phyloP scores from a whole-genome alignment of 495 filamentous ascomycete genomes.

The Trichoderma erinaceum region DNA sequence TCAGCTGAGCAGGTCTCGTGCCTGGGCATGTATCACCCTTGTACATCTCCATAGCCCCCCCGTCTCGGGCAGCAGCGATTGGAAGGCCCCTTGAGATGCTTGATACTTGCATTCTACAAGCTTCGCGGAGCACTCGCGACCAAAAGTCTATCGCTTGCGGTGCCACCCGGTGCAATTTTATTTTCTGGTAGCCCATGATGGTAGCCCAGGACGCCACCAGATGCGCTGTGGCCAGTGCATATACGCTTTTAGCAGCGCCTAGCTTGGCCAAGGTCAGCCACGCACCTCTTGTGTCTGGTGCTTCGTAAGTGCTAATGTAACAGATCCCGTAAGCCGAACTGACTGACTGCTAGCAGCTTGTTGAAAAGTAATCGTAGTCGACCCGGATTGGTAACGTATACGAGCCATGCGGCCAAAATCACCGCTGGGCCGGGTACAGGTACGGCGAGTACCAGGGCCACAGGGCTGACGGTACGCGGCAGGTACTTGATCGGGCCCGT shows the following conservation, averaged over 20 bases:
- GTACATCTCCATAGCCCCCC: neutral
- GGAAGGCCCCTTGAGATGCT: neutral
- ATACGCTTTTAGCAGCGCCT: constrained; percentile 2
- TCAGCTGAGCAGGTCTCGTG: constrained; percentile 8
- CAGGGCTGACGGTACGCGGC: neutral
- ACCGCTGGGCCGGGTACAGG: neutral
- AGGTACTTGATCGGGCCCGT: neutral
- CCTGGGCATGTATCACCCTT: neutral
- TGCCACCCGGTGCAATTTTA: constrained; percentile 1
- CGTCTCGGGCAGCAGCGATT: neutral
- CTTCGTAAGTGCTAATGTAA: neutral
- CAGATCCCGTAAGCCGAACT: neutral
- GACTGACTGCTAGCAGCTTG: too few species aligned
- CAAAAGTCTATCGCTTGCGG: neutral
- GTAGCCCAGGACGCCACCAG: constrained; percentile 11
- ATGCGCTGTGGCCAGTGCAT: constrained; percentile 7
- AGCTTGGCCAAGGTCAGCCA: neutral
- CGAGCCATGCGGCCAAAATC: neutral
- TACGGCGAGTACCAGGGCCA: too few species aligned
- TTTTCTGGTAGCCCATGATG: neutral
- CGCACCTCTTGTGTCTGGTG: neutral
- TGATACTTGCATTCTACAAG: neutral
- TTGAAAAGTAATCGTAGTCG: neutral
- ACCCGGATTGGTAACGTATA: neutral
- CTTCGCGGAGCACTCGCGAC: too few species aligned